These are phyloP conservation scores for Rhodamnia argentea DNA, from an alignment of 345 rosid genomes.

Conservation along the genomic window DNA sequence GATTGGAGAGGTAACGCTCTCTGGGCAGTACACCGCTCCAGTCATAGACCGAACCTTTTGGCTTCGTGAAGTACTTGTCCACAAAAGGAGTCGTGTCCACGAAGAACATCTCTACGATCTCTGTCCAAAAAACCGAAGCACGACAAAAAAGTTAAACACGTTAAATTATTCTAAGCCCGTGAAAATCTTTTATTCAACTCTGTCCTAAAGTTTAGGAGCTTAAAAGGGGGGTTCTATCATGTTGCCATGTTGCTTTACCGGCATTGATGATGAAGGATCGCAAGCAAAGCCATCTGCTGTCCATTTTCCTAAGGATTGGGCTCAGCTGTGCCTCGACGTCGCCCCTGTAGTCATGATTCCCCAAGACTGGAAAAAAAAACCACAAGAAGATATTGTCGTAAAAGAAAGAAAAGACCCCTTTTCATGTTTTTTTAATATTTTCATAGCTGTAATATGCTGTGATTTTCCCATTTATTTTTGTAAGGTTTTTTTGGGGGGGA, in stretches of 20 bases:
- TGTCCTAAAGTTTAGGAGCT: not conserved
- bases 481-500: no score
- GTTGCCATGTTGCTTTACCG: constrained; percentile 10
- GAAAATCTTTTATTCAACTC: not conserved
- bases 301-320: constrained; percentile 25
- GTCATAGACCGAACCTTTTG: constrained; percentile 18
- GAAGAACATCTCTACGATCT: constrained; percentile 26
- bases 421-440: not conserved
- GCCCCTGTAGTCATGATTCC: constrained; percentile 67
- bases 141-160: not conserved
- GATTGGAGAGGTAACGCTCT: constrained; percentile 11
- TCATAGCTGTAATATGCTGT: not conserved
- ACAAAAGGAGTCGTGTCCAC: constrained; percentile 45
- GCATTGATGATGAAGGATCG: constrained; percentile 37
- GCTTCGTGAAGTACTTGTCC: constrained; percentile 22
- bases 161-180: not conserved
- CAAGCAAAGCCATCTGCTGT: constrained; percentile 44
- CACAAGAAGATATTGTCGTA: not conserved
- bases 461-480: not conserved
- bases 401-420: not conserved
- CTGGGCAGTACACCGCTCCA: constrained; percentile 29
- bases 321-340: constrained; percentile 48
- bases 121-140: not conserved
- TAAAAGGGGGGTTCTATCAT: not conserved
- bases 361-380: constrained; percentile 26